A percentile compares a stretch with the other conserved stretches of the same genome.
phyloP scores from a whole-genome alignment of 2,329 filamentous ascomycete genomes.

The Botrytis sinoallii region DNA sequence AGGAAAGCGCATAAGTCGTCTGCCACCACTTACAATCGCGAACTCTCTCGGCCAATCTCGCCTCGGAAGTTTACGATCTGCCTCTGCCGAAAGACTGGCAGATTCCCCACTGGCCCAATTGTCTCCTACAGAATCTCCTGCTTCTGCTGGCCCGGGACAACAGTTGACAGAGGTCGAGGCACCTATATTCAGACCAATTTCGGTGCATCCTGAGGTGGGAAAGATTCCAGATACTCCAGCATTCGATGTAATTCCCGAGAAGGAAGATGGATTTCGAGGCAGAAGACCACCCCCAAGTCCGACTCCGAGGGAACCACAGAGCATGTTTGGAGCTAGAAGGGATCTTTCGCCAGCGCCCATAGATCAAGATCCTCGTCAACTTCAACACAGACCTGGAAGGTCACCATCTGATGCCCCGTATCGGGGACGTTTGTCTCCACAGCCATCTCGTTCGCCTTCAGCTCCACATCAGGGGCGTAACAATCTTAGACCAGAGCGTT shows the following conservation, averaged over 20 bases:
- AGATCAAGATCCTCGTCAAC: conserved; percentile 1
- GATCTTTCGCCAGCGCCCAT: conserved; percentile 53
- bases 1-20: conserved; percentile 76
- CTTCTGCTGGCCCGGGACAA: conserved; percentile 39
- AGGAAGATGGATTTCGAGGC: conserved; percentile 13
- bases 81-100: conserved; percentile 56
- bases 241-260: conserved; percentile 29
- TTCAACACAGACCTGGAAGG: conserved; percentile 1
- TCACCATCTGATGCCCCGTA: conserved; percentile 15
- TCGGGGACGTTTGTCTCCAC: conserved; percentile 7
- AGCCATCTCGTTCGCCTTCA: conserved; percentile 15
- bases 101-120: conserved; percentile 24
- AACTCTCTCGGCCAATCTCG: conserved; percentile 77
- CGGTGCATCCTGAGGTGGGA: conserved; percentile 74
- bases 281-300: background rate
- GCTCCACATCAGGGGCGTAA: conserved; percentile 4
- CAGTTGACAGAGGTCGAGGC: conserved; percentile 53
- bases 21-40: conserved; percentile 78
- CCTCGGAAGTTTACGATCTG: conserved; percentile 76
- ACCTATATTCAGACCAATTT: conserved; percentile 58
- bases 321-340: conserved; percentile 50
- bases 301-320: conserved; percentile 18
- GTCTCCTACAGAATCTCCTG: conserved; percentile 35
- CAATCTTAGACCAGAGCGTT: conserved; percentile 8
- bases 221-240: conserved; percentile 22